Evolutionary conservation across 495 filamentous ascomycete genomes (phyloP).

Genomic region (Penicillium alfredii): DNA sequence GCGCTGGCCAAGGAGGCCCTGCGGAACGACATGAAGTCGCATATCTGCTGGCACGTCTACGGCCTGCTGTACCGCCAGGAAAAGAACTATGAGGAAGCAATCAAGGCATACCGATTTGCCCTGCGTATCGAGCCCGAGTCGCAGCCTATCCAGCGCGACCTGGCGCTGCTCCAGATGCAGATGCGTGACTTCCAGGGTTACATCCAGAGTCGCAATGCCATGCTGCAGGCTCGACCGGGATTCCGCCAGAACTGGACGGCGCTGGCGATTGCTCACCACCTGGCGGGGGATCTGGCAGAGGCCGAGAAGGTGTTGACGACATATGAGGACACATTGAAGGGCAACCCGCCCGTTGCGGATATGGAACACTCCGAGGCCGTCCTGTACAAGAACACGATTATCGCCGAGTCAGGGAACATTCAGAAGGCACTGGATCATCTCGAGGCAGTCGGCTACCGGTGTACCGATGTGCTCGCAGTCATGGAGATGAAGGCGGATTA

Average conservation of each 20-base stretch:
- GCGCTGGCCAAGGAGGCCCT: slow-evolving; percentile 84
- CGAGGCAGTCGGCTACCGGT: slow-evolving; percentile 65
- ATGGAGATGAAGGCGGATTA: slow-evolving; percentile 87
- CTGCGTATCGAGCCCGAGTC: slow-evolving; percentile 88
- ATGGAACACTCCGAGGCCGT: slow-evolving; percentile 93
- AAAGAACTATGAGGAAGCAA: slow-evolving; percentile 98
- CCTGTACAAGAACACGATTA: slow-evolving; percentile 92
- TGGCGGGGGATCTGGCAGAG: slow-evolving; percentile 73
- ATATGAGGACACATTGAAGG: slow-evolving; percentile 87
- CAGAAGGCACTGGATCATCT: slow-evolving; percentile 83
- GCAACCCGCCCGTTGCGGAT: slow-evolving; percentile 66
- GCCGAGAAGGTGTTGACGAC: slow-evolving; percentile 88
- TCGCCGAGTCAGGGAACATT: slow-evolving; percentile 76
- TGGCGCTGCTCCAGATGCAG: slow-evolving; percentile 89
- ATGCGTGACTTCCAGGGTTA: slow-evolving; percentile 96
- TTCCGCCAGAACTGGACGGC: slow-evolving; percentile 93
- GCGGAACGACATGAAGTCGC: slow-evolving; percentile 93
- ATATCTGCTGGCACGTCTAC: slow-evolving; percentile 99
- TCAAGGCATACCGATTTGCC: slow-evolving; percentile 97
- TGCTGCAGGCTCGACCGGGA: slow-evolving; percentile 75
- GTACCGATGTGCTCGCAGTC: slow-evolving; percentile 79
- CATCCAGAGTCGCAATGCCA: slow-evolving; percentile 73
- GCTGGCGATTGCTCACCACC: slow-evolving; percentile 84
- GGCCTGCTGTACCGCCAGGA: slow-evolving; percentile 86
- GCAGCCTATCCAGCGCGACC: slow-evolving; percentile 85